Conservation (phyloP, 495 filamentous ascomycete species). For the Penicillium malachiteum region DNA sequence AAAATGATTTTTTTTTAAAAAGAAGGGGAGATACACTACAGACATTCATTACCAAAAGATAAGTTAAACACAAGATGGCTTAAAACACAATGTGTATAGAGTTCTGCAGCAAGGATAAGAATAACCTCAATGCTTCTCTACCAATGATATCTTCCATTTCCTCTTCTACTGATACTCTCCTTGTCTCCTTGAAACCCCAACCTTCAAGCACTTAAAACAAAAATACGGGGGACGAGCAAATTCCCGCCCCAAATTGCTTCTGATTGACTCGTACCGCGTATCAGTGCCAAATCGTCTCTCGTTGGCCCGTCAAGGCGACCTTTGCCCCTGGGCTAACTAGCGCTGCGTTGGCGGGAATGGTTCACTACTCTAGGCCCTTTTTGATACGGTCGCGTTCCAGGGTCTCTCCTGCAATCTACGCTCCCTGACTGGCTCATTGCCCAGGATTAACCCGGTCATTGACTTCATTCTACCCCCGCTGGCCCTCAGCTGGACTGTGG, state of each 20-base stretch:
- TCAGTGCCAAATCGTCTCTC: slow-evolving; percentile 5
- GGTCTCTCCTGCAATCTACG: slow-evolving; percentile 21
- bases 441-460: slow-evolving; percentile 28
- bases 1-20: no score
- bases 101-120: no score
- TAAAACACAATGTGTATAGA: no score
- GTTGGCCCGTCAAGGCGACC: slow-evolving; percentile 22
- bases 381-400: slow-evolving; percentile 32
- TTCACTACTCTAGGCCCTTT: slow-evolving; percentile 15
- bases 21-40: no score
- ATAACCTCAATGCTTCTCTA: no score
- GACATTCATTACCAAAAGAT: no score
- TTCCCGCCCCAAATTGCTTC: slow-evolving; percentile 15
- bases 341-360: slow-evolving; percentile 20
- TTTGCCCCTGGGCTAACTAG: slow-evolving; percentile 22
- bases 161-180: background rate
- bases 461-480: slow-evolving; percentile 20
- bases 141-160: no score
- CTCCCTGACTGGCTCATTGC: slow-evolving; percentile 26
- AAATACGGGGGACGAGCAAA: slow-evolving; percentile 3
- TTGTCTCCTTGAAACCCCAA: slow-evolving; percentile 1
- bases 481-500: slow-evolving; percentile 17
- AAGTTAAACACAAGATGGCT: no score
- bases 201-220: background rate
- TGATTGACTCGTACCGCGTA: slow-evolving; percentile 23